A percentile compares a stretch with the other conserved stretches of the same genome.
These are phyloP conservation scores for Rhodomyrtus tomentosa DNA, from an alignment of 345 rosid species.

Conservation along the genomic window DNA sequence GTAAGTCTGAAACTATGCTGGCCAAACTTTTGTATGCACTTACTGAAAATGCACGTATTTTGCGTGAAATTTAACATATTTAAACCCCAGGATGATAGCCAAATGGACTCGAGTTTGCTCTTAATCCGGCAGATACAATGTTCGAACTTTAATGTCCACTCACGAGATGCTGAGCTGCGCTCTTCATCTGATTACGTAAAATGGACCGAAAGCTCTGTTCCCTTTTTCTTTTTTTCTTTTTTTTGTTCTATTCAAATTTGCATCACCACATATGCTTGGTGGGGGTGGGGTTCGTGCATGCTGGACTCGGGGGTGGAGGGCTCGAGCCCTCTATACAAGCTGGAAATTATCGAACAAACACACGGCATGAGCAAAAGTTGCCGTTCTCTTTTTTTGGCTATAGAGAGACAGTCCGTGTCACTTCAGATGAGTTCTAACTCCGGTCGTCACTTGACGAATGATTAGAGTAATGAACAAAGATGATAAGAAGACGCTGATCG, in stretches of 20 bases:
- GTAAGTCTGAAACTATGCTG: not conserved
- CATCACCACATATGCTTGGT: not conserved
- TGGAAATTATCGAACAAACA: not conserved
- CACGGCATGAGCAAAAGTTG: not conserved
- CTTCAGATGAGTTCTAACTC: not conserved
- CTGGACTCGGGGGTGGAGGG: not conserved
- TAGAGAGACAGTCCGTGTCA: not conserved
- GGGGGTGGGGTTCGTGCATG: not conserved
- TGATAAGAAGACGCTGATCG: not conserved
- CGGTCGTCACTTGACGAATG: not conserved
- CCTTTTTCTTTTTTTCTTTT: too few relatives aligned
- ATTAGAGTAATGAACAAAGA: not conserved
- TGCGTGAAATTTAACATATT: not conserved
- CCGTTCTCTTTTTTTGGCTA: not conserved
- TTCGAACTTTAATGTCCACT: too few relatives aligned
- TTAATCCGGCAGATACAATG: not conserved
- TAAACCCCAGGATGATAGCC: not conserved
- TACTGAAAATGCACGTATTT: not conserved
- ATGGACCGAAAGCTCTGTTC: not conserved
- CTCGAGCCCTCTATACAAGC: not conserved
- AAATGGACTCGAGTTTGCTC: rapidly evolving
- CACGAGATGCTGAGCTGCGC: too few relatives aligned
- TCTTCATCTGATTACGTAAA: not conserved
- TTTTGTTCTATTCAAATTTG: not conserved
- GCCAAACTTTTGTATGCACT: not conserved